These are phyloP conservation scores for Nitzschia sp. DNA, from an alignment of 108 stramenopile species.

Conservation along the genomic window DNA sequence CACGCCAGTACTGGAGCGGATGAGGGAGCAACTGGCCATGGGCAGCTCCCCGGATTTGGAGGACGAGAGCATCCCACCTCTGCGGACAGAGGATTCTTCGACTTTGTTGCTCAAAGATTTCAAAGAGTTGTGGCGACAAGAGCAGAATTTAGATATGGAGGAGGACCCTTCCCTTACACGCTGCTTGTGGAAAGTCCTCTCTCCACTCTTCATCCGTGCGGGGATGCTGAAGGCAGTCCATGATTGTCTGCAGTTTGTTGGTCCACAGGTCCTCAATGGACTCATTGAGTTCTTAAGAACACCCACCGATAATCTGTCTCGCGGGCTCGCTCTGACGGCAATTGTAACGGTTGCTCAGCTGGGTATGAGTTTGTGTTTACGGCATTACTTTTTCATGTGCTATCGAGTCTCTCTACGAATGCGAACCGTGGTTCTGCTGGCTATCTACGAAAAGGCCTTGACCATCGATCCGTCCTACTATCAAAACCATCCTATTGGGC, in stretches of 20 bases:
- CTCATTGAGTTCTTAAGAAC: slow-evolving; percentile 59
- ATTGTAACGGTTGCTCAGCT: slow-evolving; percentile 57
- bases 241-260: slow-evolving; percentile 76
- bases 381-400: slow-evolving; percentile 86
- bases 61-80: slow-evolving; percentile 41
- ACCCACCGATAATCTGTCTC: slow-evolving; percentile 31
- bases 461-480: slow-evolving; percentile 51
- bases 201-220: slow-evolving; percentile 52
- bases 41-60: slow-evolving; percentile 32
- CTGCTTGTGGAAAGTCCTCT: slow-evolving; percentile 50
- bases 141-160: slow-evolving; percentile 27
- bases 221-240: slow-evolving; percentile 69
- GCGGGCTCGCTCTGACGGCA: slow-evolving; percentile 48
- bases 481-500: slow-evolving; percentile 45
- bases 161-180: slow-evolving; percentile 34
- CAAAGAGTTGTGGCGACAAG: slow-evolving; percentile 40
- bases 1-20: slow-evolving; percentile 51
- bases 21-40: slow-evolving; percentile 49
- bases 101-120: slow-evolving; percentile 40
- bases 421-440: slow-evolving; percentile 66
- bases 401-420: slow-evolving; percentile 74
- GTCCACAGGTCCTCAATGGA: slow-evolving; percentile 66
- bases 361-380: slow-evolving; percentile 59
- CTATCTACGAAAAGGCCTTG: slow-evolving; percentile 81
- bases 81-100: slow-evolving; percentile 49